Evolutionary conservation across 208 protist genomes (phyloP).

Genomic region (Vickermania ingenoplastis): DNA sequence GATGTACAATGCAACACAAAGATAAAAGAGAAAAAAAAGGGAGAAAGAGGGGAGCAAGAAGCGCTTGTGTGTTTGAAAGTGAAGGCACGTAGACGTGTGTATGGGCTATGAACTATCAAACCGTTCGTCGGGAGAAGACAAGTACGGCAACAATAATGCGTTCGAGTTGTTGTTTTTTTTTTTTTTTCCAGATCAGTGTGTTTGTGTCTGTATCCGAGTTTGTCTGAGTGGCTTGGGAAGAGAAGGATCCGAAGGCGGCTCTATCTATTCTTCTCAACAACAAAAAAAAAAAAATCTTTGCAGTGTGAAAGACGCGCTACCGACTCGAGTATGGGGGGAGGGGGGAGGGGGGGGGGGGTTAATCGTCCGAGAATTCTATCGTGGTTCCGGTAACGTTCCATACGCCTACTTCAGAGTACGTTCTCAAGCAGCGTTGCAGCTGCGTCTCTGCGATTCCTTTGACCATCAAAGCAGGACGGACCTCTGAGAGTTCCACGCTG

Average conservation of each 20-base stretch:
- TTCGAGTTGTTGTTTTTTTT: no score
- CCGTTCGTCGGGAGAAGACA: no score
- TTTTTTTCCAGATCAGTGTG: no score
- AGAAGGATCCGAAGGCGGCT: no score
- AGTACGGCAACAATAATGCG: no score
- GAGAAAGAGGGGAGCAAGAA: constrained; percentile 6
- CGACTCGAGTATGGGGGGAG: no score
- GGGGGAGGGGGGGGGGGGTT: background rate
- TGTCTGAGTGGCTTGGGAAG: no score
- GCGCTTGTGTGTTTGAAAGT: no score
- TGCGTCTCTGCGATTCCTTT: constrained; percentile 68
- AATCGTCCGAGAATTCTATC: constrained; percentile 68
- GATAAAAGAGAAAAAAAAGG: constrained; percentile 8
- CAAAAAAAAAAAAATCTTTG: background rate
- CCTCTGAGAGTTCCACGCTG: constrained; percentile 47
- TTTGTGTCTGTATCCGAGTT: no score
- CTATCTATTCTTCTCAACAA: background rate
- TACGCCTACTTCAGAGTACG: constrained; percentile 73
- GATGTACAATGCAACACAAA: background rate
- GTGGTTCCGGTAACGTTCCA: constrained; percentile 55
- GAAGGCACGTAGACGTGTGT: no score
- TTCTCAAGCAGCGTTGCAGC: constrained; percentile 67
- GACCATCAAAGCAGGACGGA: constrained; percentile 72
- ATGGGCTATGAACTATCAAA: no score
- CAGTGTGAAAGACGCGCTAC: no score